These are phyloP conservation scores for Buxus sempervirens DNA, from an alignment of 164 flowering plant species.

Conservation along the genomic window DNA sequence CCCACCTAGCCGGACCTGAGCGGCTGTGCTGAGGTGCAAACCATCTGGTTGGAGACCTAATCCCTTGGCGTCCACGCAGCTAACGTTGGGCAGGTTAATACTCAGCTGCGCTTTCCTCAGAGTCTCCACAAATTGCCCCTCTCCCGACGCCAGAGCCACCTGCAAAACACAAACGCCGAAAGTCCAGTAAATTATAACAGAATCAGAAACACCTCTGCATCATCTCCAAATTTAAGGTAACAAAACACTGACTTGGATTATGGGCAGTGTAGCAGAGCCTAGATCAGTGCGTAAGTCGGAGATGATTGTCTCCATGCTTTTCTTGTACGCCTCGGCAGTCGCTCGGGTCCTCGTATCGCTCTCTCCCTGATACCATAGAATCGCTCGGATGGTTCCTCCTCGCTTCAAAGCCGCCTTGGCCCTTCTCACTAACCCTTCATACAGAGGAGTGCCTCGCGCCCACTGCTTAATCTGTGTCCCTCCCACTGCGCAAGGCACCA, in stretches of 20 bases:
- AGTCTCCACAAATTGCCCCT: constrained; percentile 29
- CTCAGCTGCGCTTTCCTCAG: constrained; percentile 58
- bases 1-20: constrained; percentile 25
- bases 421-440: constrained; percentile 23
- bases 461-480: constrained; percentile 29
- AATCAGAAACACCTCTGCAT: too few relatives aligned
- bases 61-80: constrained; percentile 52
- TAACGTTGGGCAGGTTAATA: constrained; percentile 32
- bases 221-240: too few relatives aligned
- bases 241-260: constrained; percentile 45
- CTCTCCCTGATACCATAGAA: constrained; percentile 51
- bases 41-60: constrained; percentile 31
- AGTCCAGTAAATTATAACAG: too few relatives aligned
- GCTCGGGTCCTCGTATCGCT: constrained; percentile 19
- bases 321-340: constrained; percentile 25
- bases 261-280: constrained; percentile 23
- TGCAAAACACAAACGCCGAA: constrained; percentile 1
- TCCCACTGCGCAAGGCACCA: constrained; percentile 44
- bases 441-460: constrained; percentile 23
- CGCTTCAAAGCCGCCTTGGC: constrained; percentile 10
- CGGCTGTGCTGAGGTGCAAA: constrained; percentile 26
- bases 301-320: constrained; percentile 23
- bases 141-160: constrained; percentile 65
- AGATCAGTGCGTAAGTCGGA: constrained; percentile 30
- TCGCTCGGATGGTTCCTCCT: constrained; percentile 25